phyloP scores from a whole-genome alignment of 345 rosid genomes.

The Brassica nigra region DNA sequence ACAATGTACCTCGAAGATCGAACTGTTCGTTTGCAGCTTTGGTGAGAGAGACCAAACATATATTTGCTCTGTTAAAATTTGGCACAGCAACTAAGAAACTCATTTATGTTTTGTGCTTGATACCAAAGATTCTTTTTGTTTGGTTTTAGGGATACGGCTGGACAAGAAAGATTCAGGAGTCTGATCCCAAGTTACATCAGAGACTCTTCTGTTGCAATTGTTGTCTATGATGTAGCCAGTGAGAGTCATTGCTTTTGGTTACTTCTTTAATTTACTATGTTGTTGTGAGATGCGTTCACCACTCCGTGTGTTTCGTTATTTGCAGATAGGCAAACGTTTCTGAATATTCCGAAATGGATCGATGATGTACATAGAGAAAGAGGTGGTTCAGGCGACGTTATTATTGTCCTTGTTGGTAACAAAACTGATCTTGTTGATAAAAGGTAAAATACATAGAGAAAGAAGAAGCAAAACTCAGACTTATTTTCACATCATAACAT shows the following conservation, averaged over 20 bases:
- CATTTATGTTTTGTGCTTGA: not conserved
- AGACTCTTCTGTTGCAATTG: constrained; percentile 94
- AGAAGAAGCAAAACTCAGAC: not conserved
- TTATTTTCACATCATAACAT: not conserved
- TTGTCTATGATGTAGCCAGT: constrained; percentile 91
- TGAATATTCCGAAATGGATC: constrained; percentile 84
- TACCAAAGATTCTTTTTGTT: not conserved
- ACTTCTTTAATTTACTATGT: not conserved
- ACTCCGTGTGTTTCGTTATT: not conserved
- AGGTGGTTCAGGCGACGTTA: constrained; percentile 74
- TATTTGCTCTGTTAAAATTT: not conserved
- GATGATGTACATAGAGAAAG: constrained; percentile 88
- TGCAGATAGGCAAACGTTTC: constrained; percentile 80
- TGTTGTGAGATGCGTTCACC: not conserved
- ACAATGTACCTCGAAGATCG: constrained; percentile 97
- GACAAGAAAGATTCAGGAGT: constrained; percentile 96
- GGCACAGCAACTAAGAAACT: not conserved
- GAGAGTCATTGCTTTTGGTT: constrained; percentile 31
- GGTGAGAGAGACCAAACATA: constrained; percentile 42
- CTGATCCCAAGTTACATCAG: constrained; percentile 94
- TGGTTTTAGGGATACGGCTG: constrained; percentile 82
- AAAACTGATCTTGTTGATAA: constrained; percentile 90
- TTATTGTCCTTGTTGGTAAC: constrained; percentile 89
- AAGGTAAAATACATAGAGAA: constrained; percentile 42
- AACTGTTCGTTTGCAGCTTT: constrained; percentile 88